These are phyloP conservation scores for Ustilago shanxiensis DNA, from an alignment of 1,284 basidiomycete species.

Conservation along the genomic window DNA sequence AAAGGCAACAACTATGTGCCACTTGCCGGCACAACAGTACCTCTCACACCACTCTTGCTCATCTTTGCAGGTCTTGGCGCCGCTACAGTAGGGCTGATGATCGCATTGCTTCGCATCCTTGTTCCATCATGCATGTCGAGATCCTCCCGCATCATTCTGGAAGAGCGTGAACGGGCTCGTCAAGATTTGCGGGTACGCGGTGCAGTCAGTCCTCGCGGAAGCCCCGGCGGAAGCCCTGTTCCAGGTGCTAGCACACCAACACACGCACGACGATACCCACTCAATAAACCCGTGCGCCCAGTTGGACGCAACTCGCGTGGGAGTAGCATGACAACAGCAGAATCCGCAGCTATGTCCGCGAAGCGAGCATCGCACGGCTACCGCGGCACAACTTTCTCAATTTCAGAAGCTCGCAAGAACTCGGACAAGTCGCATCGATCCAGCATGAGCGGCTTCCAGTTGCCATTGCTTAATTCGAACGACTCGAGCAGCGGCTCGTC, in stretches of 20 bases:
- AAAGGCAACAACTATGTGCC: conserved; percentile 52
- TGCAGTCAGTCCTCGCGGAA: conserved; percentile 35
- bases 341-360: conserved; percentile 15
- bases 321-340: conserved; percentile 22
- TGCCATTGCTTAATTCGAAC: conserved; percentile 39
- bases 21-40: conserved; percentile 38
- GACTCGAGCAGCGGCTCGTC: conserved; percentile 49
- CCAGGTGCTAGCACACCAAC: conserved; percentile 32
- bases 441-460: conserved; percentile 26
- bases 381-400: conserved; percentile 43
- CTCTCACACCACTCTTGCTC: conserved; percentile 44
- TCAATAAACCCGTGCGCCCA: conserved; percentile 31
- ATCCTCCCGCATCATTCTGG: conserved; percentile 34
- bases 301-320: conserved; percentile 41
- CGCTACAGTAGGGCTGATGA: conserved; percentile 19
- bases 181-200: conserved; percentile 47
- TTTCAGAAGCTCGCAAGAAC: conserved; percentile 36
- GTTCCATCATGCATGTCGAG: conserved; percentile 43
- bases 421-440: conserved; percentile 34
- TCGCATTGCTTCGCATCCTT: conserved; percentile 35
- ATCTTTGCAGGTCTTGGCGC: conserved; percentile 38
- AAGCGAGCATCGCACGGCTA: conserved; percentile 42
- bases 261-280: conserved; percentile 25
- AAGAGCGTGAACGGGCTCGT: conserved; percentile 44
- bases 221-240: conserved; percentile 30